Conservation (phyloP, 768 basidiomycete genomes). For the Boletus reticulatus region DNA sequence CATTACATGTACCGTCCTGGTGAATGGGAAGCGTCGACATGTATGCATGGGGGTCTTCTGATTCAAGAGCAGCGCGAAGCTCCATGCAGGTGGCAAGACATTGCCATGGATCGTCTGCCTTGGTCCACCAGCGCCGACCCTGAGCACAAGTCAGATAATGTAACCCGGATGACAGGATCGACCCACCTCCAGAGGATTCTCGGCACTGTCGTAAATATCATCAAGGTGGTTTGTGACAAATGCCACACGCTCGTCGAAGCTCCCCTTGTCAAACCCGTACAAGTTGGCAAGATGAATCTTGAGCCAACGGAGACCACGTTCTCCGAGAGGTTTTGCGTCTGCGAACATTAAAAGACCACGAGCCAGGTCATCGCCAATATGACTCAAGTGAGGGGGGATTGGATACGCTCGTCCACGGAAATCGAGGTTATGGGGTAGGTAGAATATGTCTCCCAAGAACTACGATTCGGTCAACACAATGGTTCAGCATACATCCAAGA, state of each 20-base stretch:
- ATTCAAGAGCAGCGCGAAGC: constrained; percentile 74
- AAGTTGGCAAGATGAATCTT: constrained; percentile 94
- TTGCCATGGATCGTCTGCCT: constrained; percentile 97
- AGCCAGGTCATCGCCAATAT: constrained; percentile 92
- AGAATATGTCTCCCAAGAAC: constrained; percentile 88
- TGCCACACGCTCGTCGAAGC: constrained; percentile 85
- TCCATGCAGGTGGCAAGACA: constrained; percentile 93
- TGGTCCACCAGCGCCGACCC: constrained; percentile 85
- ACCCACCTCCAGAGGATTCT: constrained; percentile 71
- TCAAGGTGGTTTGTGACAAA: constrained; percentile 74
- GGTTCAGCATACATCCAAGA: not conserved
- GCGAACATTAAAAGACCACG: constrained; percentile 86
- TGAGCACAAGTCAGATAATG: constrained; percentile 25
- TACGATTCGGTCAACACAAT: constrained; percentile 25
- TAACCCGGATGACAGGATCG: not conserved
- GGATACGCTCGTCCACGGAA: constrained; percentile 99
- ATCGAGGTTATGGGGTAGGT: constrained; percentile 94
- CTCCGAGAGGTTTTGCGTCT: constrained; percentile 75
- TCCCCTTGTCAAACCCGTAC: constrained; percentile 92
- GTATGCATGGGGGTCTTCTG: constrained; percentile 55
- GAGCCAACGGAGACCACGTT: constrained; percentile 86
- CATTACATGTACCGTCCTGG: constrained; percentile 98
- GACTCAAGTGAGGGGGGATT: constrained; percentile 91
- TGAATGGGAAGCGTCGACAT: constrained; percentile 84
- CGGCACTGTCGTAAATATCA: constrained; percentile 80